Conservation (phyloP, 768 basidiomycete species). For the Butyriboletus loyo region DNA sequence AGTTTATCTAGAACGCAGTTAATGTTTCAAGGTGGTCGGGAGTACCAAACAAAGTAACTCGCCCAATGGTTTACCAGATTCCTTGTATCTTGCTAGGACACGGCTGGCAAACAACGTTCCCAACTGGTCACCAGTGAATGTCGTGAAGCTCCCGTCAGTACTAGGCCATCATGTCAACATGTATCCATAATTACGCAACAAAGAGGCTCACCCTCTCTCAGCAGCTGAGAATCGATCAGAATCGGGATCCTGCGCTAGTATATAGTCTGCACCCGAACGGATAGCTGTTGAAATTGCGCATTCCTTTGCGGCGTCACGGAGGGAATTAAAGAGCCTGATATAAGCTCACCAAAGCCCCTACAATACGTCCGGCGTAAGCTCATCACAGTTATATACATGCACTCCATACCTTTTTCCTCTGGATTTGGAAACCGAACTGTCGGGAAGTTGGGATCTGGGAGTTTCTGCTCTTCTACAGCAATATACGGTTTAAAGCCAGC, state of each 20-base stretch:
- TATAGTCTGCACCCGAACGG: conserved; percentile 49
- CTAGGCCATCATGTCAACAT: conserved; percentile 7
- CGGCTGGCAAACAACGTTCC: conserved; percentile 56
- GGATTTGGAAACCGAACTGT: conserved; percentile 87
- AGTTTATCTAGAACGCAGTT: conserved; percentile 48
- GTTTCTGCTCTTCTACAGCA: conserved; percentile 62
- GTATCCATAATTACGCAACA: background rate
- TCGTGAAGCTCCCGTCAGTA: conserved; percentile 53
- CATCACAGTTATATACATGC: background rate
- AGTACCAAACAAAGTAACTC: conserved; percentile 18
- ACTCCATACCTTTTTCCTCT: conserved; percentile 72
- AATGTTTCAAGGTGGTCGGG: conserved; percentile 40
- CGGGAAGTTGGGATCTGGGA: conserved; percentile 82
- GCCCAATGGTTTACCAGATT: conserved; percentile 45
- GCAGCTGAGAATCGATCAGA: conserved; percentile 81
- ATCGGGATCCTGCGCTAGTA: conserved; percentile 89
- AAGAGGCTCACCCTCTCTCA: conserved; percentile 51
- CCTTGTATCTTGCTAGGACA: conserved; percentile 43
- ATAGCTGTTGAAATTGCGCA: conserved; percentile 66
- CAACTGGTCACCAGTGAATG: conserved; percentile 84
- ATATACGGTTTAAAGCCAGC: conserved; percentile 60
- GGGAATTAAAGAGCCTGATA: background rate
- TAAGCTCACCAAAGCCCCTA: conserved; percentile 48
- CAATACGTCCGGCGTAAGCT: background rate
- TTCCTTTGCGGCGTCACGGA: conserved; percentile 45